Percentiles rank a stretch among this genome's conserved stretches.
Evolutionary conservation across 2,329 filamentous ascomycete genomes (phyloP).

Genomic region (Emergomyces pasteurianus): DNA sequence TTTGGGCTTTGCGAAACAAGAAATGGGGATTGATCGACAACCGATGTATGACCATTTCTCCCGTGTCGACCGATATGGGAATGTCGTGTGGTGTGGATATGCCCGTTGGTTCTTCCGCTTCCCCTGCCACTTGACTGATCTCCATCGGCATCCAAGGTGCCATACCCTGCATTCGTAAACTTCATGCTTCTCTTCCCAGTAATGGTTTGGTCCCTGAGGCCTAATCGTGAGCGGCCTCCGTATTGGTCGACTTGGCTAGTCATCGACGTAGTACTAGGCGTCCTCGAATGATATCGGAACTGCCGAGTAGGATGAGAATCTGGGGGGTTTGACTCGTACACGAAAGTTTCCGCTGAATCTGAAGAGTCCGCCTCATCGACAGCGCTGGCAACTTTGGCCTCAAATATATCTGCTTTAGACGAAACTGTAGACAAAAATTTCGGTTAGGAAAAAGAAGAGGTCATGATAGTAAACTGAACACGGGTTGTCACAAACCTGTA

Average conservation of each 20-base stretch:
- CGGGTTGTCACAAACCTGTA: constrained; percentile 9
- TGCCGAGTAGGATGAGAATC: constrained; percentile 46
- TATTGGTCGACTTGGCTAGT: constrained; percentile 38
- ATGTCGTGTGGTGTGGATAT: constrained; percentile 53
- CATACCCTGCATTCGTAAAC: constrained; percentile 58
- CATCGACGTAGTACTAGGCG: constrained; percentile 79
- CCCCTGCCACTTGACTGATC: constrained; percentile 52
- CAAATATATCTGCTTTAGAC: constrained; percentile 95
- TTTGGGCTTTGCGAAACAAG: constrained; percentile 48
- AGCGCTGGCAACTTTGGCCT: constrained; percentile 89
- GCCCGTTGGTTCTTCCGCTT: constrained; percentile 48
- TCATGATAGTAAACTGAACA: neutral
- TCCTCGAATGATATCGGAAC: constrained; percentile 78
- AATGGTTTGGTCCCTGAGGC: constrained; percentile 50
- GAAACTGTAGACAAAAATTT: constrained; percentile 48
- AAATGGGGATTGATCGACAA: constrained; percentile 71
- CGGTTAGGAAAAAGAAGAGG: constrained; percentile 10
- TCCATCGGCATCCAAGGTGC: constrained; percentile 51
- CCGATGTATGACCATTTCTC: constrained; percentile 56
- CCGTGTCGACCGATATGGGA: constrained; percentile 73
- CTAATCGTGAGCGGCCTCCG: constrained; percentile 48
- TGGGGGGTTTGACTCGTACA: constrained; percentile 91
- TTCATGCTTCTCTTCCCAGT: constrained; percentile 90
- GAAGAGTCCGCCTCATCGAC: constrained; percentile 94
- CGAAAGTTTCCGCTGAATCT: constrained; percentile 96